Base-by-base conservation (phyloP, 2,329 filamentous ascomycete genomes). In the Rutstroemia sp. region DNA sequence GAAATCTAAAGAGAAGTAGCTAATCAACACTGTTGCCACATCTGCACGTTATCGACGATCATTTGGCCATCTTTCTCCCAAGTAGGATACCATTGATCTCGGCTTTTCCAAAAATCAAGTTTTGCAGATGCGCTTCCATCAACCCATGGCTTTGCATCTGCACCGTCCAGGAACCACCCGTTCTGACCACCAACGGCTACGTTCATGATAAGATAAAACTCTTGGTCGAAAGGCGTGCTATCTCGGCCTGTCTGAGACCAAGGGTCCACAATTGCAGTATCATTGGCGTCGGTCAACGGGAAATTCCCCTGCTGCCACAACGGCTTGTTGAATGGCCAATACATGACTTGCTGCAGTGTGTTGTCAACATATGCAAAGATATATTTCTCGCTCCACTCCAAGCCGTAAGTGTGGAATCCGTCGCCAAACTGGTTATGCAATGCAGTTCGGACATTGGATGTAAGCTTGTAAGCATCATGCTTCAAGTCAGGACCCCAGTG, bases 351-450 rank as follows among this genome's bases (percentile, higher is more conserved):
- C 39, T 90, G 76, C 25, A 95, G 81, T 14, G 87, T 84, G 48
- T 81, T 86, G 76, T 94, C 87, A 74, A 95, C 78, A 69, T 91
- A 95, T 34, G 88, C 92, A 75, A 92, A 95, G 59, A 94, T 75
- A 70, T 94, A 94, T 72, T 92, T 92, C 65, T 92, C 81, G 53
- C 83, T 89, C 89, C 89, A 95, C 72, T 95, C 89, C 3, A 95
- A 71, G n/a, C 89, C 89, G 65, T 85, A 95, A 0, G 81, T 89
- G 74, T 95, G 88, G 74, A 84, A 89, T 25, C 73, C 79, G 1
- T 76, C 72, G 41, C 83, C 72, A 70, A 87, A 95, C 1, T 87
- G 88, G 7, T 86, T 88, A 74, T 90, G 89, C 37, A 90, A 76
- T 9, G 88, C 85, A 61, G 79, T 74, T 55, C 83, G 82, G 76